These are phyloP conservation scores for Camellia lanceoleosa DNA, from an alignment of 148 eudicot genomes.

Conservation along the genomic window DNA sequence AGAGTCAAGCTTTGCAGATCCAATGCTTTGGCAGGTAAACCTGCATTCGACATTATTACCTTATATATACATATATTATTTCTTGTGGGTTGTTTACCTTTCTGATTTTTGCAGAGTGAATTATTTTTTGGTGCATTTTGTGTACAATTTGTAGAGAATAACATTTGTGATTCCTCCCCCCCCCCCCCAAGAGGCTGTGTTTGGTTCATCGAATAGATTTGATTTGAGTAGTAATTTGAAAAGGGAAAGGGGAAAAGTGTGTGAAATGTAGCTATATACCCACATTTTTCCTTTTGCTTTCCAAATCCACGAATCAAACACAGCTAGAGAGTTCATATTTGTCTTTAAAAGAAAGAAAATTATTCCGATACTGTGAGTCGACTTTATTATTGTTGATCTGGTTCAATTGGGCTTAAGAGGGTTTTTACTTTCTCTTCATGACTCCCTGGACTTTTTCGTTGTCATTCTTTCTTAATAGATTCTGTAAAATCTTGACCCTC, in stretches of 20 bases:
- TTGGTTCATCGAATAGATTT: too few species aligned
- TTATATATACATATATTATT: neutral
- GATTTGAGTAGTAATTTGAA: too few species aligned
- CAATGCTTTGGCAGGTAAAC: conserved; percentile 16
- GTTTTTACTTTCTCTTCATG: neutral
- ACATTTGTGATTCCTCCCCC: neutral
- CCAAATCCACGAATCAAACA: too few species aligned
- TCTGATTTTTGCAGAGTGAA: neutral
- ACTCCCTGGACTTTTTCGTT: neutral
- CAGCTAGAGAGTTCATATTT: neutral
- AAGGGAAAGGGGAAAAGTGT: too few species aligned
- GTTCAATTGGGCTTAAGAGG: neutral
- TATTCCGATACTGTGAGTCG: neutral
- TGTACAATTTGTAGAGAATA: neutral
- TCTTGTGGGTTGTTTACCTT: neutral
- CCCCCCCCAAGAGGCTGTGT: too few species aligned
- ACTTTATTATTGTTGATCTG: neutral
- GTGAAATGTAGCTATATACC: too few species aligned
- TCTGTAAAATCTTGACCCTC: neutral
- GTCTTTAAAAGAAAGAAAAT: neutral
- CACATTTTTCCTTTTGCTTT: too few species aligned
- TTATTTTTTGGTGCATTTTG: neutral
- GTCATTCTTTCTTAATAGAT: neutral
- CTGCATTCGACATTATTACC: neutral
- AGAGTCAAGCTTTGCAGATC: conserved; percentile 19